A percentile compares a stretch with the other conserved stretches of the same genome.
phyloP scores from a whole-genome alignment of 441 rosid species.

The Capsella rubella region DNA sequence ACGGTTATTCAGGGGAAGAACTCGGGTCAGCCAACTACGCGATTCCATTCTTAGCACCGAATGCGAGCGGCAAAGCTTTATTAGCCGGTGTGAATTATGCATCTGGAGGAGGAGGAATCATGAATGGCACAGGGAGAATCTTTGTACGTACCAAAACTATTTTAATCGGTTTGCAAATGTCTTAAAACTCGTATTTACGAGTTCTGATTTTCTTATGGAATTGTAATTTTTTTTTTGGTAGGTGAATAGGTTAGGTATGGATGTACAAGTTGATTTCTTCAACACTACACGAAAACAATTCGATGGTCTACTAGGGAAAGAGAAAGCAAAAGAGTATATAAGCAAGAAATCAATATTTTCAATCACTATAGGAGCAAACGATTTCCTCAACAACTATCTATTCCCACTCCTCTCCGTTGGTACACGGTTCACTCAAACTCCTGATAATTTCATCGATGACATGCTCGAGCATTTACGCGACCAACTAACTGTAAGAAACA shows the following conservation, averaged over 20 bases:
- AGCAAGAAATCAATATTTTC: constrained; percentile 77
- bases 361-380: constrained; percentile 86
- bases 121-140: constrained; percentile 93
- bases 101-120: constrained; percentile 95
- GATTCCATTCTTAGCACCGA: constrained; percentile 72
- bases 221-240: constrained; percentile 29
- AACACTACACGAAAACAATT: constrained; percentile 76
- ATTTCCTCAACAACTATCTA: constrained; percentile 86
- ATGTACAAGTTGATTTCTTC: constrained; percentile 82
- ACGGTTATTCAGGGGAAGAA: constrained; percentile 64
- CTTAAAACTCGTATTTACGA: background rate
- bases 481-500: constrained; percentile 65
- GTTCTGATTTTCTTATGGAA: background rate
- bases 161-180: background rate
- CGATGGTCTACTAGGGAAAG: constrained; percentile 64
- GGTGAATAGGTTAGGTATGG: constrained; percentile 89
- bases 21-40: constrained; percentile 79
- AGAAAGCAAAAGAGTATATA: constrained; percentile 69
- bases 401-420: constrained; percentile 82
- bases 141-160: constrained; percentile 50
- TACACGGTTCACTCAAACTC: constrained; percentile 65
- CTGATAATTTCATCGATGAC: constrained; percentile 70
- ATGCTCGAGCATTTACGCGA: constrained; percentile 63
- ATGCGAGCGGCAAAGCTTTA: constrained; percentile 67
- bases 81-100: constrained; percentile 83